These are phyloP conservation scores for Sedum album DNA, from an alignment of 164 flowering plant species.

Conservation along the genomic window DNA sequence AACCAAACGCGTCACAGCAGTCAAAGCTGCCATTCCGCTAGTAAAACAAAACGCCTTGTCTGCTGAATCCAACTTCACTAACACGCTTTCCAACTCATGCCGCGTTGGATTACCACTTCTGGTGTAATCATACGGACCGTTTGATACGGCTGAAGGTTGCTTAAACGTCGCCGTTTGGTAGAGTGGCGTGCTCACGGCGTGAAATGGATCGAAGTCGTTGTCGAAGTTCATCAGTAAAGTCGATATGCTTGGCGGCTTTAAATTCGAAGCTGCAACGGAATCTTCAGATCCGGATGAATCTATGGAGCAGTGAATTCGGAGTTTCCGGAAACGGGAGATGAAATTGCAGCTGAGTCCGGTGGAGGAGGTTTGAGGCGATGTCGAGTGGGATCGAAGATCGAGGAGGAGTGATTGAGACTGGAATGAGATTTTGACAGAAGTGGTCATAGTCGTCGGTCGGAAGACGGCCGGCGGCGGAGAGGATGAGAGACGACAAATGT, in stretches of 20 bases:
- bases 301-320: background rate
- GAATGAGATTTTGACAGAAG: background rate
- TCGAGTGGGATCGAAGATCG: background rate
- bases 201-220: too few species aligned
- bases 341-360: background rate
- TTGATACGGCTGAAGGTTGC: too few species aligned
- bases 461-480: background rate
- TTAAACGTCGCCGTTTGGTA: constrained; percentile 98
- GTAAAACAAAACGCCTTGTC: too few species aligned
- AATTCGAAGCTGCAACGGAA: constrained; percentile 15
- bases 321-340: background rate
- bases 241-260: constrained; percentile 65
- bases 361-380: too few species aligned
- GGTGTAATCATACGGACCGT: too few species aligned
- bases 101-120: too few species aligned
- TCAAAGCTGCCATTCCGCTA: constrained; percentile 98
- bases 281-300: too few species aligned
- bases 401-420: too few species aligned
- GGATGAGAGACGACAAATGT: background rate
- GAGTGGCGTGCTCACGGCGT: constrained; percentile 83
- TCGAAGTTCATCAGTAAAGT: constrained; percentile 82
- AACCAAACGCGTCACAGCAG: too few species aligned
- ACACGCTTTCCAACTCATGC: too few species aligned
- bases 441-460: background rate
- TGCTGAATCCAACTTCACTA: too few species aligned